Evolutionary conservation across 768 basidiomycete species (phyloP).

Genomic region (Omphalotus guepiniiformis): DNA sequence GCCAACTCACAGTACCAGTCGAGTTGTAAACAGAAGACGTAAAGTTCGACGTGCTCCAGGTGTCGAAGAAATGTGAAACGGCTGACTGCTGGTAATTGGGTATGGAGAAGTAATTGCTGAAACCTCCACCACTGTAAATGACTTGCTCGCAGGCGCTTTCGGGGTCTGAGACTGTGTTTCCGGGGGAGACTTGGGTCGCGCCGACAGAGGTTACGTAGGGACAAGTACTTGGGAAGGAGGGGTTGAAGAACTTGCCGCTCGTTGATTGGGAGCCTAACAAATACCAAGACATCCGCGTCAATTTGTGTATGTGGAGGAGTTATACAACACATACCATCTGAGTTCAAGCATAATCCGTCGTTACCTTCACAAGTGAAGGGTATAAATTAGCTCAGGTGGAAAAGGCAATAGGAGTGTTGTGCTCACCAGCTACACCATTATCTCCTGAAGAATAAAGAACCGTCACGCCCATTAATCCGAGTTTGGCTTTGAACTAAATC

Average conservation of each 20-base stretch:
- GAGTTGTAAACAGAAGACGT: constrained; percentile 40
- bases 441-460: constrained; percentile 35
- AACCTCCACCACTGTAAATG: constrained; percentile 50
- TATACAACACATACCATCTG: constrained; percentile 8
- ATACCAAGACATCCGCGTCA: constrained; percentile 1
- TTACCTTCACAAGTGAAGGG: constrained; percentile 20
- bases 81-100: constrained; percentile 42
- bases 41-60: constrained; percentile 35
- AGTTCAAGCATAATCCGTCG: constrained; percentile 20
- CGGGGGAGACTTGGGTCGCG: constrained; percentile 42
- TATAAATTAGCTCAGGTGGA: not conserved
- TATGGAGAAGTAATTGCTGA: constrained; percentile 37
- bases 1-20: constrained; percentile 27
- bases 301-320: constrained; percentile 7
- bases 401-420: not conserved
- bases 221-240: constrained; percentile 31
- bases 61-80: constrained; percentile 34
- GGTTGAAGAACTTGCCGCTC: constrained; percentile 21
- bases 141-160: constrained; percentile 44
- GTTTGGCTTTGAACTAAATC: constrained; percentile 32
- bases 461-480: constrained; percentile 33
- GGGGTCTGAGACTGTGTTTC: constrained; percentile 36
- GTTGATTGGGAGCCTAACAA: constrained; percentile 10
- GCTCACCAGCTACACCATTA: constrained; percentile 34
- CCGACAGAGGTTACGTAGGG: constrained; percentile 51